Conservation (phyloP, 257 asterid genomes). For the Salvia rosmarinus region DNA sequence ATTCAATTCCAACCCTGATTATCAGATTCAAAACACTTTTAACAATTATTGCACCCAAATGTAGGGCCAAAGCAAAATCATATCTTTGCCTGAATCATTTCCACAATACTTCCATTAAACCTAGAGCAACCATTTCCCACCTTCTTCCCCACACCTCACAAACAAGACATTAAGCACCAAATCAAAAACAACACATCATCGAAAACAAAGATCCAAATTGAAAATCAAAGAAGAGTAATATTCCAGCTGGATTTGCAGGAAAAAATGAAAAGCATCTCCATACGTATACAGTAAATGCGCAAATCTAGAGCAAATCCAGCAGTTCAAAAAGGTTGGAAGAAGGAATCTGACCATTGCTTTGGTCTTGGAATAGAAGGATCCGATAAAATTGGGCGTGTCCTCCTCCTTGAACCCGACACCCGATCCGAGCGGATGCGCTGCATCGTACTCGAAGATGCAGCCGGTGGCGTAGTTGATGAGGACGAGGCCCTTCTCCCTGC, state of each 20-base stretch:
- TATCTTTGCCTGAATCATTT: not conserved
- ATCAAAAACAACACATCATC: not conserved
- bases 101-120: conserved; percentile 2
- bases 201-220: too few relatives aligned
- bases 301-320: not conserved
- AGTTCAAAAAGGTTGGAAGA: not conserved
- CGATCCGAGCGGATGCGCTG: conserved; percentile 63
- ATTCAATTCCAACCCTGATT: not conserved
- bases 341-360: conserved; percentile 71
- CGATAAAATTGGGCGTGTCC: conserved; percentile 77
- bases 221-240: too few relatives aligned
- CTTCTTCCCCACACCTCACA: not conserved
- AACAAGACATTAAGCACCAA: not conserved
- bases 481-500: conserved; percentile 64
- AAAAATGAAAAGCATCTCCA: too few relatives aligned
- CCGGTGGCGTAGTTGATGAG: conserved; percentile 84
- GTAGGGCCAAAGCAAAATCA: not conserved
- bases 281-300: not conserved
- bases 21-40: not conserved
- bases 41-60: conserved; percentile 20
- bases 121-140: conserved; percentile 18
- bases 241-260: too few relatives aligned
- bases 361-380: conserved; percentile 90
- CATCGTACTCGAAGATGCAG: conserved; percentile 78
- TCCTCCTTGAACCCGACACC: conserved; percentile 88